These are phyloP conservation scores for Asterochloris sp. DNA, from an alignment of 139 green algal species.

Conservation along the genomic window DNA sequence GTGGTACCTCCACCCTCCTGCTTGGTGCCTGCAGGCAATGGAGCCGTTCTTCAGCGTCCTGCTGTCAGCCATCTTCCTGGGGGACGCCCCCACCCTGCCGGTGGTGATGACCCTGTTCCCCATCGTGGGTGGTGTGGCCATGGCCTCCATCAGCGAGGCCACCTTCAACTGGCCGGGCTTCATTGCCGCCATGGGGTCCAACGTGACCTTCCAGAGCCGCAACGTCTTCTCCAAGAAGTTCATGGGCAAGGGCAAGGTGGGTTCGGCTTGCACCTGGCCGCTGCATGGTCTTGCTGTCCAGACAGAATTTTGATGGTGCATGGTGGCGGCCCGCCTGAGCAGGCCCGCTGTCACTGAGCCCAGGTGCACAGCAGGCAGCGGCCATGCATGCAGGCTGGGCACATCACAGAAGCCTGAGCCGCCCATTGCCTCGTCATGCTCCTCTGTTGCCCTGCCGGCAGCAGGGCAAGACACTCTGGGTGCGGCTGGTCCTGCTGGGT, in stretches of 20 bases:
- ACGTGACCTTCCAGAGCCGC: conserved; percentile 93
- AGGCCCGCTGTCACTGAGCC: too few species aligned
- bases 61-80: conserved; percentile 84
- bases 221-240: conserved; percentile 99
- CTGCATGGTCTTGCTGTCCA: neutral
- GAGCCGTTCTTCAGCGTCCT: conserved; percentile 96
- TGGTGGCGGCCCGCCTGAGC: too few species aligned
- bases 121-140: conserved; percentile 87
- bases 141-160: conserved; percentile 80
- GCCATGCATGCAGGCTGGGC: too few species aligned
- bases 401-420: too few species aligned
- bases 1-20: too few species aligned
- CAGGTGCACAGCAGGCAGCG: too few species aligned
- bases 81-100: conserved; percentile 57
- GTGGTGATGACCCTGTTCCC: conserved; percentile 82
- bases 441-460: too few species aligned
- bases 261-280: neutral
- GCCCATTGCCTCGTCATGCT: too few species aligned
- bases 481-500: too few species aligned
- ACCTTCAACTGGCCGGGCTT: conserved; percentile 93
- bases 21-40: conserved; percentile 56
- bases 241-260: conserved; percentile 73
- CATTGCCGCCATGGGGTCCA: conserved; percentile 85
- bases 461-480: too few species aligned
- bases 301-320: too few species aligned